Evolutionary conservation across 441 rosid genomes (phyloP), one percentile per base, ranked within the genome.

Genomic region (Erysimum cheiri): DNA sequence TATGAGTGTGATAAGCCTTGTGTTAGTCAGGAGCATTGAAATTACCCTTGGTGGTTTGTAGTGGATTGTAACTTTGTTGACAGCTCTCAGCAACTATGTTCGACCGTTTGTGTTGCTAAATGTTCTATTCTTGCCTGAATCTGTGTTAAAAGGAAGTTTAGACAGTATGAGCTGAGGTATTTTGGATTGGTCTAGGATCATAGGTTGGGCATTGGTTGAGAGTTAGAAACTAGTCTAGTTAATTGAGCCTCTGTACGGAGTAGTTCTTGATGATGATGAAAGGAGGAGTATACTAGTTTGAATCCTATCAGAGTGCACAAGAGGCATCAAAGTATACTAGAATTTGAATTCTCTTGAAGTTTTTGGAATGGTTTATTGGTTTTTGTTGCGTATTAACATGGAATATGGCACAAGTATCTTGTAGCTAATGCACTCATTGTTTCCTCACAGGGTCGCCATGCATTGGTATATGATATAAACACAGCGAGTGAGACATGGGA

Each of bases 401-500:
- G 44, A 46, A 43, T 8, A 10, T 48, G 12, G 39, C 36, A 17
- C 49, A 62, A 37, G 46, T 19, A 48, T 24, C 32, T 33, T 64
- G 26, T 33, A 68, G 7, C 31, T 49, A 48, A 29, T 15, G 28
- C 56, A 41, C 46, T 69, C 63, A 8, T 64, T 50, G 10, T 55
- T 26, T 4, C 65, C 73, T 54, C 73, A 22, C 83, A 92, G 99
- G 97, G 92, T 24, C 83, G 89, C 7, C 98, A 94, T 84, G 87
- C 90, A 37, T 76, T 94, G 79, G 94, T 88, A 57, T 94, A 92
- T 79, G 99, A 90, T 78, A 83, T 84, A 35, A 65, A 80, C 75
- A 78, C 90, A 2, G 70, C 75, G 53, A 85, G 79, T 67, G 97
- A 87, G 75, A 86, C 99, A 11, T 92, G 92, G 97, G 98, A 94